Conservation (phyloP, 164 flowering plant genomes). For the Litsea cubeba region DNA sequence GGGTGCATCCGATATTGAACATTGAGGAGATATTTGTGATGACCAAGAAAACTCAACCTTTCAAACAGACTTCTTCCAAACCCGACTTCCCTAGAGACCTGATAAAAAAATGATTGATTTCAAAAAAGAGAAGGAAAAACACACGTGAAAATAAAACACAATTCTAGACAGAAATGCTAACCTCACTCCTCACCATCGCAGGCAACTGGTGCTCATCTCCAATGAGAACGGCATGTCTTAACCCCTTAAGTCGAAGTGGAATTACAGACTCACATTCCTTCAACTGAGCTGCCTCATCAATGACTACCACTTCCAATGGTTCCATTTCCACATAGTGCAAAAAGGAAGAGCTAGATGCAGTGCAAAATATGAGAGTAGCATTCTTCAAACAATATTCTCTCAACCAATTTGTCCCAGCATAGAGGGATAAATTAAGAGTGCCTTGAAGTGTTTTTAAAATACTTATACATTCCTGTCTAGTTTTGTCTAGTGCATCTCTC, state of each 20-base stretch:
- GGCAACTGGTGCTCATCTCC: conserved; percentile 59
- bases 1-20: conserved; percentile 55
- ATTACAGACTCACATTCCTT: conserved; percentile 54
- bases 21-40: conserved; percentile 36
- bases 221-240: conserved; percentile 38
- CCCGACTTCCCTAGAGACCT: conserved; percentile 24
- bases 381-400: conserved; percentile 19
- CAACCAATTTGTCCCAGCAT: conserved; percentile 4
- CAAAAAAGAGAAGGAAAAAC: not conserved
- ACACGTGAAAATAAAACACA: not conserved
- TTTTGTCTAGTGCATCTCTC: not conserved
- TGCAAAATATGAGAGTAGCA: conserved; percentile 42
- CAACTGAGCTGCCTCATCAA: conserved; percentile 61
- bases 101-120: not conserved
- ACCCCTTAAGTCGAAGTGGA: conserved; percentile 38
- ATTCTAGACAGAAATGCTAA: not conserved
- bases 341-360: conserved; percentile 32
- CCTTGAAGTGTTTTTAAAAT: conserved; percentile 20
- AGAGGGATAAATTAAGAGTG: conserved; percentile 28
- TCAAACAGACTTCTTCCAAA: conserved; percentile 47
- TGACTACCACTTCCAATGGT: conserved; percentile 27
- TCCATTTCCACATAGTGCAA: conserved; percentile 12
- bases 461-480: conserved; percentile 26
- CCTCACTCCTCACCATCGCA: conserved; percentile 51
- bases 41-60: conserved; percentile 35